phyloP scores from a whole-genome alignment of 2,329 filamentous ascomycete species.

The Botryotinia convoluta region DNA sequence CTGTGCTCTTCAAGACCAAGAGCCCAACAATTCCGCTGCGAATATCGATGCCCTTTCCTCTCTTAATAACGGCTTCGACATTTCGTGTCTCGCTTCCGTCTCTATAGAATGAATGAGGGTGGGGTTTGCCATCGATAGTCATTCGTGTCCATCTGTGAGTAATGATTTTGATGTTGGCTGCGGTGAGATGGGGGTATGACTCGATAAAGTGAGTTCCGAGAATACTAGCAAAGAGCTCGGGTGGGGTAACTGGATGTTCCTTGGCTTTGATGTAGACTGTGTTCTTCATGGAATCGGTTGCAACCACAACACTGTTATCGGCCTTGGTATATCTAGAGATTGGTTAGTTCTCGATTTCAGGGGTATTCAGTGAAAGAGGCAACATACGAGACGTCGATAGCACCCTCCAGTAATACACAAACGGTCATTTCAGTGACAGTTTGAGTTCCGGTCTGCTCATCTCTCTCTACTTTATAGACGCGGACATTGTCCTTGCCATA shows the following conservation, averaged over 20 bases:
- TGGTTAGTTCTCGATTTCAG: constrained; percentile 1
- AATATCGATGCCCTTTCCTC: constrained; percentile 69
- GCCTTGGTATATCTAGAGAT: constrained; percentile 76
- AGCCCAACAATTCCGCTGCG: constrained; percentile 76
- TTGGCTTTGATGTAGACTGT: constrained; percentile 94
- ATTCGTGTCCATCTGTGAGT: constrained; percentile 93
- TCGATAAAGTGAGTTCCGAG: constrained; percentile 86
- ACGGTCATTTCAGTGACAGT: constrained; percentile 94
- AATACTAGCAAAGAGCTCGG: constrained; percentile 85
- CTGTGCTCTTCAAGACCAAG: constrained; percentile 92
- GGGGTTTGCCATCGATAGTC: constrained; percentile 79
- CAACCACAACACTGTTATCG: constrained; percentile 93
- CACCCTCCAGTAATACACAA: constrained; percentile 86
- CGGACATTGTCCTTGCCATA: constrained; percentile 98
- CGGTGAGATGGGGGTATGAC: constrained; percentile 83
- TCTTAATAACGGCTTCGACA: constrained; percentile 68
- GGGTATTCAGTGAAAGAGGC: not conserved
- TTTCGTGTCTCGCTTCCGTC: constrained; percentile 86
- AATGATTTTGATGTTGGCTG: constrained; percentile 75
- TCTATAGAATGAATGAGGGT: constrained; percentile 92
- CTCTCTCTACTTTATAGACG: constrained; percentile 87
- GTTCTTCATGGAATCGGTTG: constrained; percentile 98
- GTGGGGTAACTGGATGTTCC: constrained; percentile 85
- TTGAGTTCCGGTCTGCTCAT: constrained; percentile 74
- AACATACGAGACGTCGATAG: constrained; percentile 76